Percentiles rank a stretch among this genome's conserved stretches.
phyloP scores from a whole-genome alignment of 306 rosid species.

The apple (Malus domestica) region DNA sequence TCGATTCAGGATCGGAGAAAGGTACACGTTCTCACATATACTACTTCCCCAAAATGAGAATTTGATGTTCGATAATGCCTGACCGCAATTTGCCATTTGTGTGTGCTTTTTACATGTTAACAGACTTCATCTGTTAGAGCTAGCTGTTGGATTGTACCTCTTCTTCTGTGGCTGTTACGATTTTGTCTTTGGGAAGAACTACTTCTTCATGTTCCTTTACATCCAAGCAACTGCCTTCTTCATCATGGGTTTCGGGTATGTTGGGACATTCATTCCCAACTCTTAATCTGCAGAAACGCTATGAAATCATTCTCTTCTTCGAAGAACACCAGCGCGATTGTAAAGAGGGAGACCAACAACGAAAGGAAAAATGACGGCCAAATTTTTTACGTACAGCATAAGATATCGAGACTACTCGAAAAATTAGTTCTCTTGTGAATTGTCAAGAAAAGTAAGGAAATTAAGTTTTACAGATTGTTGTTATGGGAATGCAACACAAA shows the following conservation, averaged over 20 bases:
- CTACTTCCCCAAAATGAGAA: background rate
- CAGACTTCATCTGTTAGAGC: conserved; percentile 67
- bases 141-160: conserved; percentile 62
- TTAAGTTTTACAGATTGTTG: conserved; percentile 25
- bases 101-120: background rate
- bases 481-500: conserved; percentile 24
- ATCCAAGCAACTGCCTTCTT: conserved; percentile 67
- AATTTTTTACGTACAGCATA: conserved; percentile 35
- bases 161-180: conserved; percentile 63
- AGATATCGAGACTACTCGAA: conserved; percentile 32
- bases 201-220: conserved; percentile 59
- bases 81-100: conserved; percentile 1
- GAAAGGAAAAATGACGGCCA: conserved; percentile 22
- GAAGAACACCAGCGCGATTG: conserved; percentile 23
- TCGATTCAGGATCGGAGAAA: conserved; percentile 54
- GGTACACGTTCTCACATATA: conserved; percentile 33
- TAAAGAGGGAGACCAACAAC: conserved; percentile 4
- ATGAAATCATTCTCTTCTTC: conserved; percentile 15
- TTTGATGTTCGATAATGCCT: background rate
- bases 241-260: conserved; percentile 66
- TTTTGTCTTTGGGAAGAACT: conserved; percentile 51
- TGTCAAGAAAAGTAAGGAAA: conserved; percentile 34
- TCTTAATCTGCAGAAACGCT: conserved; percentile 25
- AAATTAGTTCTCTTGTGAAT: conserved; percentile 52
- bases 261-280: conserved; percentile 71